phyloP scores from a whole-genome alignment of 176 grass and related monocot species.

The Avena eriantha region DNA sequence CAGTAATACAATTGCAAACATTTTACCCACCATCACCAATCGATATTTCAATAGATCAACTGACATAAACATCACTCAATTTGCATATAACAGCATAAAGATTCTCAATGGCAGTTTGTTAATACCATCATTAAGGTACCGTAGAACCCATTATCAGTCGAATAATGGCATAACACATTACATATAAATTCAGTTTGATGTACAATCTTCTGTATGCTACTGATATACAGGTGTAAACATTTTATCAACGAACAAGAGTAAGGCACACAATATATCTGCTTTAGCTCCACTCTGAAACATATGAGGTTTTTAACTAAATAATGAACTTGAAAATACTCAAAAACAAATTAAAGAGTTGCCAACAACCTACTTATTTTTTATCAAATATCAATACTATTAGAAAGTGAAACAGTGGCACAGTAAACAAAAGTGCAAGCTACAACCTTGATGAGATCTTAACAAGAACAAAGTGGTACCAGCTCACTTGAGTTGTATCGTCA shows the following conservation, averaged over 20 bases:
- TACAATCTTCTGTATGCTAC: constrained; percentile 21
- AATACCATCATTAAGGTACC: constrained; percentile 5
- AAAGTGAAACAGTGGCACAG: background rate
- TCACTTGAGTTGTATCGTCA: constrained; percentile 18
- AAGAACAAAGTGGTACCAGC: constrained; percentile 12
- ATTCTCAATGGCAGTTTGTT: background rate
- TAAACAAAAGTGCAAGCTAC: background rate
- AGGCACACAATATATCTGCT: background rate
- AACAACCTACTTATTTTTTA: constrained; percentile 12
- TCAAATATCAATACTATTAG: background rate
- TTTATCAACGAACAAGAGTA: constrained; percentile 5
- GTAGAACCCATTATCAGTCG: constrained; percentile 6
- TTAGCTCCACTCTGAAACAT: background rate
- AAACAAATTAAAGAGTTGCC: background rate
- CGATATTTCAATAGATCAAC: constrained; percentile 6
- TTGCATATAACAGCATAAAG: background rate
- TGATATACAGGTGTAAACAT: background rate
- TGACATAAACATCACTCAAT: constrained; percentile 19
- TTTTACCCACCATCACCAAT: background rate
- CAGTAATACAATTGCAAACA: background rate
- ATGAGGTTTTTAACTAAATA: background rate
- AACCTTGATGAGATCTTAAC: constrained; percentile 28
- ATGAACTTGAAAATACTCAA: constrained; percentile 12
- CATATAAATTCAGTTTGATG: background rate
- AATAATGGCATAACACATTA: background rate